phyloP scores from a whole-genome alignment of 306 rosid species.

The Dicorynia guianensis region DNA sequence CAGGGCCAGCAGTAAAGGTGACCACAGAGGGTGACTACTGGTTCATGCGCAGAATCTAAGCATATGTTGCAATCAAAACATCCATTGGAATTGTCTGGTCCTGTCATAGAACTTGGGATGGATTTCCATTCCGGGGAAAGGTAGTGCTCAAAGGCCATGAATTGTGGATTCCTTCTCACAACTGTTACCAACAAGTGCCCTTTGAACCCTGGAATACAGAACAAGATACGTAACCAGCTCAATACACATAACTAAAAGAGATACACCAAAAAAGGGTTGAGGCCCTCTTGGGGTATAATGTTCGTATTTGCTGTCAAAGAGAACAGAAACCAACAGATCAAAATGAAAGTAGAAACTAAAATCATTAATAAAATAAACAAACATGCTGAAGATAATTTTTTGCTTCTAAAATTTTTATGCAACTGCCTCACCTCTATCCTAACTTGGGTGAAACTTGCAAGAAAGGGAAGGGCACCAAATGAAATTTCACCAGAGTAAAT shows the following conservation, averaged over 20 bases:
- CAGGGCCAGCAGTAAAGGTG: slow-evolving; percentile 99
- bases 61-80: slow-evolving; percentile 95
- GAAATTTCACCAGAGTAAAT: background rate
- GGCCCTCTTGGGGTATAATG: background rate
- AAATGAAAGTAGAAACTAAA: slow-evolving; percentile 5
- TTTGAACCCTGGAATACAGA: slow-evolving; percentile 40
- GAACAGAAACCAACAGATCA: background rate
- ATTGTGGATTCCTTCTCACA: slow-evolving; percentile 33
- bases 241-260: background rate
- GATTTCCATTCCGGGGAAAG: slow-evolving; percentile 60
- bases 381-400: background rate
- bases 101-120: slow-evolving; percentile 48
- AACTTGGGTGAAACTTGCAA: background rate
- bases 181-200: slow-evolving; percentile 29
- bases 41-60: slow-evolving; percentile 79
- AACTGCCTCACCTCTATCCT: background rate
- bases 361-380: background rate
- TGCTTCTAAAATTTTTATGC: background rate
- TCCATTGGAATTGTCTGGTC: slow-evolving; percentile 54
- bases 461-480: background rate
- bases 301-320: slow-evolving; percentile 3
- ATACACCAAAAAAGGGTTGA: background rate
- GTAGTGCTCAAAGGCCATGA: slow-evolving; percentile 73
- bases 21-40: slow-evolving; percentile 92
- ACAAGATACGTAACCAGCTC: slow-evolving; percentile 43